Evolutionary conservation across 2,329 filamentous ascomycete species (phyloP).

Genomic region (Cryphonectria parasitica): DNA sequence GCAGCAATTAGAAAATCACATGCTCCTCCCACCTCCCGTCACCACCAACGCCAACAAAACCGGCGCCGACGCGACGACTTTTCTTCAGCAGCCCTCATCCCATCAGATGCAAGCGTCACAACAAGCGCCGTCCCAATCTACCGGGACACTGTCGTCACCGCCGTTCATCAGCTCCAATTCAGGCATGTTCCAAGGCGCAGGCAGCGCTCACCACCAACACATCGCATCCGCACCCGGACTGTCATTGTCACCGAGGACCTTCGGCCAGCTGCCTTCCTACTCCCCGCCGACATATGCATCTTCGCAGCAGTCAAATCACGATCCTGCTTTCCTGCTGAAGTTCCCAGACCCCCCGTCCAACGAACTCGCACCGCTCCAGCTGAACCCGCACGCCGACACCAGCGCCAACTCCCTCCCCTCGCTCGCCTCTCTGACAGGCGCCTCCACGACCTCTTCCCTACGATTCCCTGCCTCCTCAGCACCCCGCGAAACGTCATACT

Average conservation of each 20-base stretch:
- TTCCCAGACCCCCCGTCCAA: conserved; percentile 42
- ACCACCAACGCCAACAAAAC: conserved; percentile 9
- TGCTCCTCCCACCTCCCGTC: conserved; percentile 42
- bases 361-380: conserved; percentile 50
- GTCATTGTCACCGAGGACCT: conserved; percentile 32
- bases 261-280: conserved; percentile 37
- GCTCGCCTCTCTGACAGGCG: conserved; percentile 45
- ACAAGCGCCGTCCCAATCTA: conserved; percentile 25
- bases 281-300: conserved; percentile 43
- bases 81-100: conserved; percentile 12
- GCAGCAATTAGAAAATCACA: conserved; percentile 48
- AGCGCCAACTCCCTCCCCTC: conserved; percentile 44
- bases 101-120: conserved; percentile 32
- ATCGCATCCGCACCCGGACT: conserved; percentile 22
- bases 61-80: conserved; percentile 8
- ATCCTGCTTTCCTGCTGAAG: conserved; percentile 37
- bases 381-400: conserved; percentile 34
- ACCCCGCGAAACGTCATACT: conserved; percentile 27
- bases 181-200: conserved; percentile 15
- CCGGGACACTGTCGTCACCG: conserved; percentile 29
- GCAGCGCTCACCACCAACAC: conserved; percentile 16
- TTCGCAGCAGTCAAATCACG: conserved; percentile 38
- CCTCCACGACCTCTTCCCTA: conserved; percentile 27
- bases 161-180: conserved; percentile 27
- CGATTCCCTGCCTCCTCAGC: conserved; percentile 35